A percentile compares a stretch with the other conserved stretches of the same genome.
Conservation (phyloP, 176 grass and related monocot genomes). For the Pontederia paniculata region DNA sequence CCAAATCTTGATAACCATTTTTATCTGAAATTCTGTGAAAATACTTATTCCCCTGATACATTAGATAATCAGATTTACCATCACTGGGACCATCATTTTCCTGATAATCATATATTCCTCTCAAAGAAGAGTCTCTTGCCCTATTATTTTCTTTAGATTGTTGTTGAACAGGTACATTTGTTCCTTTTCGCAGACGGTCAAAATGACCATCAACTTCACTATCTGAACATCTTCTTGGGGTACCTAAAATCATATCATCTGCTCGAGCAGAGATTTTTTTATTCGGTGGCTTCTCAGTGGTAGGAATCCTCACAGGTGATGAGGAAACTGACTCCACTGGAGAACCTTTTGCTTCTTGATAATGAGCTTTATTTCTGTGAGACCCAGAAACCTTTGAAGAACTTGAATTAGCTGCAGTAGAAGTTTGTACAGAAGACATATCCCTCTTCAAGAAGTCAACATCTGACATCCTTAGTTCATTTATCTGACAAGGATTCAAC, state of each 20-base stretch:
- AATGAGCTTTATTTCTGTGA: conserved; percentile 39
- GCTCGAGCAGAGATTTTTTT: conserved; percentile 36
- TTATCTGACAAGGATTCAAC: conserved; percentile 14
- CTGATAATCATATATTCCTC: background rate
- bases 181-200: conserved; percentile 1
- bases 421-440: conserved; percentile 21
- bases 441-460: conserved; percentile 29
- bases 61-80: background rate
- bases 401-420: conserved; percentile 38
- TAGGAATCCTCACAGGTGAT: conserved; percentile 36
- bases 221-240: conserved; percentile 35
- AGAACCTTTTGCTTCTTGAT: conserved; percentile 43
- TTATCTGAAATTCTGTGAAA: background rate
- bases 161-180: background rate
- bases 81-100: background rate
- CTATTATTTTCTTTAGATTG: background rate
- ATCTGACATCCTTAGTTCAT: conserved; percentile 17
- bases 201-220: conserved; percentile 34
- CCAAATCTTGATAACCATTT: background rate
- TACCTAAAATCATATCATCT: conserved; percentile 34
- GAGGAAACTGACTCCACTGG: conserved; percentile 82
- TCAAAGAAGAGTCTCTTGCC: background rate
- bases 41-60: background rate
- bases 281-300: conserved; percentile 15
- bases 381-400: conserved; percentile 48